Evolutionary conservation across 768 basidiomycete genomes (phyloP), one percentile per base, ranked within the genome.

Genomic region (Serendipita sp.): DNA sequence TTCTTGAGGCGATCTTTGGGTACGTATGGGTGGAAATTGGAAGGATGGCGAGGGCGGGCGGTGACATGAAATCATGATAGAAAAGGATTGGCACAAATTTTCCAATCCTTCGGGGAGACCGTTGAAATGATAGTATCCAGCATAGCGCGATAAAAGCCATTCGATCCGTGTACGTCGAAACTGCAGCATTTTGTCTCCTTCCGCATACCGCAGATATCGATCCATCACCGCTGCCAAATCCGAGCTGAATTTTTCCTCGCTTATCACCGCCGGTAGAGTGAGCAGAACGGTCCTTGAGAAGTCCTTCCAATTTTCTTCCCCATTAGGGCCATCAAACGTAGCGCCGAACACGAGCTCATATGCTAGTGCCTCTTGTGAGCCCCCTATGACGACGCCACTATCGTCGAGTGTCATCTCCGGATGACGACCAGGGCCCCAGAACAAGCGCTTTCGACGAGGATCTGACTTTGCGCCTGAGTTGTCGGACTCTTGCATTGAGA

Each of bases 261-360:
- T 83, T 41, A 82, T 78, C 44, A 85, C 70, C 4, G 75, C 71
- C 5, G 89, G 89, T 10, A 89, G 69, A 63, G 79, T 79, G 37
- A 88, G 78, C 3, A 89, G 67, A 41, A 88, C 71, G 2, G 83
- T 77, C 1, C 81, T 79, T 1, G 86, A 81, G 68, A 87, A 87
- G 58, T 81, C 79, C 70, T 78, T 79, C 86, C 86, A 89, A 16
- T 44, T 66, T 70, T 58, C 68, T 66, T 60, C 67, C 60, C 30
- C 71, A 66, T 72, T 34, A n/a, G 53, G 54, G 35, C 54, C 62
- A 44, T 75, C 64, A 70, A 86, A 89, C 13, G 82, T 83, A 0
- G 89, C 90, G 11, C 81, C 85, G 71, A 92, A 92, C 11, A 89
- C 84, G 10, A 82, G 75, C 73, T 92, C 92, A 70, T 94, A 91